Conservation (phyloP, 169 alveolate species). For the Sarcocystis neurona region DNA sequence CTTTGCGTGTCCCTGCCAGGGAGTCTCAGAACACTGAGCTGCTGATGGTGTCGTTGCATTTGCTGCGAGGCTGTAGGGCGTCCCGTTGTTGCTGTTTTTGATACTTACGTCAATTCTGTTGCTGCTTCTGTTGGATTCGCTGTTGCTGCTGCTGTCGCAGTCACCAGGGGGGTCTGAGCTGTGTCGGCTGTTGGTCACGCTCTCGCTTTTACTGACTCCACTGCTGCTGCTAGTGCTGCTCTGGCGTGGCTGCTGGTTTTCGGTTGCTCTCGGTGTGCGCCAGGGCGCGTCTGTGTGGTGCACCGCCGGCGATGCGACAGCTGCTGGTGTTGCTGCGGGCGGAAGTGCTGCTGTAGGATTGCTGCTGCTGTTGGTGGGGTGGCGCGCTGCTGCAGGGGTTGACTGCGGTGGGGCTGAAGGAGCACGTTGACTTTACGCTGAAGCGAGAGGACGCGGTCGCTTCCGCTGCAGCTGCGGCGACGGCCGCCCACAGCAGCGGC, state of each 20-base stretch:
- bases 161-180: too few species aligned
- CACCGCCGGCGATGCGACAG: too few species aligned
- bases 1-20: too few species aligned
- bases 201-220: not conserved
- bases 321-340: slow-evolving; percentile 37
- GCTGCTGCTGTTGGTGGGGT: not conserved
- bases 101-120: too few species aligned
- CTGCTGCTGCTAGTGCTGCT: not conserved
- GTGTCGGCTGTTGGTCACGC: too few species aligned
- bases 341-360: too few species aligned
- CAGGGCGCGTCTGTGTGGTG: not conserved
- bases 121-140: too few species aligned
- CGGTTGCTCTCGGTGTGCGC: not conserved
- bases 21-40: too few species aligned
- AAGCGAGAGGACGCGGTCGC: slow-evolving; percentile 32
- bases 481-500: slow-evolving; percentile 33
- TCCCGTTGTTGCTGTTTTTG: too few species aligned
- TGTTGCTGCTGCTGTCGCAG: too few species aligned
- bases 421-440: slow-evolving; percentile 60
- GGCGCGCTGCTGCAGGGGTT: slow-evolving; percentile 60
- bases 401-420: slow-evolving; percentile 59
- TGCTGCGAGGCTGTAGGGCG: too few species aligned
- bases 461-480: not conserved
- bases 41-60: too few species aligned
- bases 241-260: not conserved